A percentile compares a stretch with the other conserved stretches of the same genome.
Evolutionary conservation across 352 stramenopile species (phyloP).

Genomic region (Peronosclerospora sorghi): DNA sequence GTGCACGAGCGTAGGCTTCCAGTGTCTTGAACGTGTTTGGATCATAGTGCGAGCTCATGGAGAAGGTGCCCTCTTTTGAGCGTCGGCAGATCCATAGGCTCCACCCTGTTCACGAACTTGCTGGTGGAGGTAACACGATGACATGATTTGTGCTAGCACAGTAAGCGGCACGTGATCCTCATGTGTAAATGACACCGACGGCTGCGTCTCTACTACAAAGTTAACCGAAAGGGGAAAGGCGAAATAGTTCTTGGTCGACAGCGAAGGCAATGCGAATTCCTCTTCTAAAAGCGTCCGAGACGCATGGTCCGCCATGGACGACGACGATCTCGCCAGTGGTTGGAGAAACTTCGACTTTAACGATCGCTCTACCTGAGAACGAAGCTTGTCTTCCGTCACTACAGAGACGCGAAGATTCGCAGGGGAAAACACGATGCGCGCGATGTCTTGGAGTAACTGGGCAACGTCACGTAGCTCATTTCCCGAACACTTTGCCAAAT

Average conservation of each 20-base stretch:
- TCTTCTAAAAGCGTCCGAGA: slow-evolving; percentile 11
- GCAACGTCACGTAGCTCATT: slow-evolving; percentile 50
- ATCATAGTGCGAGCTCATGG: slow-evolving; percentile 78
- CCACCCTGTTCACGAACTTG: slow-evolving; percentile 71
- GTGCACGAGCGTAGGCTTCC: slow-evolving; percentile 50
- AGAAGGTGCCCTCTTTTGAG: slow-evolving; percentile 71
- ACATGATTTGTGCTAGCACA: slow-evolving; percentile 75
- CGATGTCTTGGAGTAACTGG: slow-evolving; percentile 44
- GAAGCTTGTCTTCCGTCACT: slow-evolving; percentile 65
- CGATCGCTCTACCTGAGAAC: slow-evolving; percentile 32
- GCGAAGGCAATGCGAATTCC: slow-evolving; percentile 12
- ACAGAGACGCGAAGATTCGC: slow-evolving; percentile 51
- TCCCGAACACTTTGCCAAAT: slow-evolving; percentile 56
- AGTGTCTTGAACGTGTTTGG: slow-evolving; percentile 75
- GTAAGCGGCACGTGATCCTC: slow-evolving; percentile 62
- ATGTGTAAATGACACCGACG: slow-evolving; percentile 63
- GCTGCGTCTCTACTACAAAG: slow-evolving; percentile 70
- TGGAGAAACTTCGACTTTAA: slow-evolving; percentile 38
- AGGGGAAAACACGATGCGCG: slow-evolving; percentile 39
- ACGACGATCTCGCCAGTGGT: slow-evolving; percentile 21
- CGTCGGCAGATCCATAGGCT: slow-evolving; percentile 62
- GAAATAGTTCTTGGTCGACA: slow-evolving; percentile 49
- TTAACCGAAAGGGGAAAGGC: slow-evolving; percentile 74
- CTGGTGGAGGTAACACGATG: slow-evolving; percentile 74
- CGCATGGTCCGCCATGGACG: slow-evolving; percentile 6